Evolutionary conservation across 305 asterid genomes (phyloP), one percentile per base, ranked within the genome.

Genomic region (Petunia hybrid): DNA sequence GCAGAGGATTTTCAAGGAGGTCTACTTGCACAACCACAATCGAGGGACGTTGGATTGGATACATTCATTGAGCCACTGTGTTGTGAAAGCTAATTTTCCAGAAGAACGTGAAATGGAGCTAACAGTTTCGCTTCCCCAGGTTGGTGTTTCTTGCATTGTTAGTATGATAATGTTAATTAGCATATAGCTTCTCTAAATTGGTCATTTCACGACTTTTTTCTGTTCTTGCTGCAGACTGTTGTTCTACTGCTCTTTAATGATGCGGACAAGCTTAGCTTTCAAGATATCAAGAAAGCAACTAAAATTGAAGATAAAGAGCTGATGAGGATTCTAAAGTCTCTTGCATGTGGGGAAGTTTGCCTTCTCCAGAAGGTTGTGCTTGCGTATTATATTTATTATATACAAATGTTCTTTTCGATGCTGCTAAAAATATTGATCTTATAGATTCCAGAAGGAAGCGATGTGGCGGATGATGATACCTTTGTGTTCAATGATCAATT

Each of bases 41-140:
- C 98, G 99, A 74, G 91, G 99, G 90, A 89, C 98, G 76, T 90
- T 97, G 84, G 93, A 94, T 97, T 97, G 99, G 98, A 98, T 94
- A 87, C 94, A 93, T 79, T 94, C 98, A 43, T 87, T 97, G 86
- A 98, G 98, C 36, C 97, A 97, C 64, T 97, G 98, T 84, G 98
- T 97, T 68, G 91, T 97, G 61, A 97, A 97, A 87, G 98, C 97
- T 14, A 96, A 92, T 75, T 97, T 97, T 83, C 91, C 89, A 3
- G 93, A 93, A 85, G 98, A 22, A 22, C 31, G 97, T 81, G 93
- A 89, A 87, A 97, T 93, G 93, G 99, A 94, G 93, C 92, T 97
- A 82, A 95, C 99, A 36, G 98, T 97, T 86, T 97, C 99, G 67
- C 91, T 97, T 53, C 94, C 92, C 89, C 99, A 97, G 98, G 98